Percentiles rank a stretch among this genome's conserved stretches.
These are phyloP conservation scores for Chlamydomonas sp. DNA, from an alignment of 139 green algal species.

Conservation along the genomic window DNA sequence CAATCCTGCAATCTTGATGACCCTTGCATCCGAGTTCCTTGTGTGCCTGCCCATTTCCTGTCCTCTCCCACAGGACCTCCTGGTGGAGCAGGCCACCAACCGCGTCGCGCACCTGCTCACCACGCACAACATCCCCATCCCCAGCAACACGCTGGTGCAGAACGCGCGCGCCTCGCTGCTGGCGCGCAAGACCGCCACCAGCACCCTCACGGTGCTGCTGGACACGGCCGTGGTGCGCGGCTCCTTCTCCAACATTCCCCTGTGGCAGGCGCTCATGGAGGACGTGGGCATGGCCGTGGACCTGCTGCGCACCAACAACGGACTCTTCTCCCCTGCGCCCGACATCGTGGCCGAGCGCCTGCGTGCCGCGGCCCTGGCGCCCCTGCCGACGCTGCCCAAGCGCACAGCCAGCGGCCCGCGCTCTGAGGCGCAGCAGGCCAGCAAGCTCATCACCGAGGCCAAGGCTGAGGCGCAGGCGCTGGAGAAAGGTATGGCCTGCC, in stretches of 20 bases:
- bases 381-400: too few species aligned
- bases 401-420: too few species aligned
- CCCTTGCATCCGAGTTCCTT: background rate
- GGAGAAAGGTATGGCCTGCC: too few species aligned
- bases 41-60: background rate
- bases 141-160: background rate
- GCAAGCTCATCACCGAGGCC: too few species aligned
- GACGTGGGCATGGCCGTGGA: constrained; percentile 25
- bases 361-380: too few species aligned
- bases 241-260: constrained; percentile 77
- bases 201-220: constrained; percentile 52
- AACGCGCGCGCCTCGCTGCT: constrained; percentile 11
- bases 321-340: constrained; percentile 15
- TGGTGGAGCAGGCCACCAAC: constrained; percentile 45
- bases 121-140: constrained; percentile 38
- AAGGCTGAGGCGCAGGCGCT: too few species aligned
- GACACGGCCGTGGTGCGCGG: constrained; percentile 59
- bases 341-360: background rate
- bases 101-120: constrained; percentile 44
- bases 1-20: too few species aligned
- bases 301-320: constrained; percentile 8
- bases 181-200: constrained; percentile 27
- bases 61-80: constrained; percentile 36
- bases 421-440: too few species aligned
- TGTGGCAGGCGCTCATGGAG: constrained; percentile 63